Evolutionary conservation across 257 asterid species (phyloP), one percentile per base, ranked within the genome.

Genomic region (Primulina tabacum): DNA sequence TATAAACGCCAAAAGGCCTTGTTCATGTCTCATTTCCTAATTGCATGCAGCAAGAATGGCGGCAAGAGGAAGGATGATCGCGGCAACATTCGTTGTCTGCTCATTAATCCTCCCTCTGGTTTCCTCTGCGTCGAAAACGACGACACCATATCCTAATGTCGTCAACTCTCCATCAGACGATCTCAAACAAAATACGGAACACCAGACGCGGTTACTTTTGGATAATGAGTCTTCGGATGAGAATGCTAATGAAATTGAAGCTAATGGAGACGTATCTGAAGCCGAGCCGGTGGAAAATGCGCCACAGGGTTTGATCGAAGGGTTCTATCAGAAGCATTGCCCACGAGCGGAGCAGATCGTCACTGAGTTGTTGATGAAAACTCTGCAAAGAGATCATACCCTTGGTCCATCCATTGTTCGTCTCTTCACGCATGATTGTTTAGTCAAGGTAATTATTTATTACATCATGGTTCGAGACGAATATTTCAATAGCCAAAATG

Each of bases 361-460:
- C 50, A 85, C 79, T 29, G 73, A 69, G 7, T 67, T 73, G 35
- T 34, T 85, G 62, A 34, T 17, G 6, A 68, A 75, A 69, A 72
- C 76, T 24, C 80, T 80, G 12, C 30, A 16, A 1, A 74, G 65
- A 57, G 85, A 89, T 67, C 80, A 81, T 1, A 64, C 76, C 30
- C 55, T 77, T 32, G 88, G 86, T 58, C 81, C 96, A 30, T 73
- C 82, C 6, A 35, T 87, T 8, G 69, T 81, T 64, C 91, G 94
- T 71, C 81, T 87, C 17, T 81, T 82, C 47, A 77, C 75, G 34
- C 94, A 89, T 60, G 96, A 89, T 61, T 89, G 96, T 69, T 76
- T 85, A 12, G 91, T 87, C 79, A 76, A 68, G 50, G 92, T 84
- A 32, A 24, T 24, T 24, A 32, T 32, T 32, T 32, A 32, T 32